A percentile compares a stretch with the other conserved stretches of the same genome.
These are phyloP conservation scores for Morella rubra DNA, from an alignment of 306 rosid species.

Conservation along the genomic window DNA sequence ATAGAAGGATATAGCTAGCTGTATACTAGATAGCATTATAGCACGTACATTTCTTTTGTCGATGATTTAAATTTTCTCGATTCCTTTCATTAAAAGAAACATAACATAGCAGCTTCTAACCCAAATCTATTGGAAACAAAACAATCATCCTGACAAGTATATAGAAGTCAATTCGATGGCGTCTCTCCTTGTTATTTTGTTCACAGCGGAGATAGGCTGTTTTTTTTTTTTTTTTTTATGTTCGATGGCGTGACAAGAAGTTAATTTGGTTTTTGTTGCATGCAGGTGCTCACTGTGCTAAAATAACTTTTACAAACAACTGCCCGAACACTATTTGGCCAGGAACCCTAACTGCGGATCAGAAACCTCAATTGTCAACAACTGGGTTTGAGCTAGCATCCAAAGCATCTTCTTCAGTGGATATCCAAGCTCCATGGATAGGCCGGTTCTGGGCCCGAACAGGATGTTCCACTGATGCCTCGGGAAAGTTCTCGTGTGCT, in stretches of 20 bases:
- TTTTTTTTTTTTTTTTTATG: background rate
- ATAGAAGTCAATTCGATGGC: too few species aligned
- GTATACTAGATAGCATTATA: too few species aligned
- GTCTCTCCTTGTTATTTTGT: too few species aligned
- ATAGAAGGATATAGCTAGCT: too few species aligned
- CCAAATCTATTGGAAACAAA: too few species aligned
- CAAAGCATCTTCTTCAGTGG: background rate
- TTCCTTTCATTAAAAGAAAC: too few species aligned
- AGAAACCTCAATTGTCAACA: constrained; percentile 27
- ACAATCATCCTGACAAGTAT: too few species aligned
- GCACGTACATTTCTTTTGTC: too few species aligned
- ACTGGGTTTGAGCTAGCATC: constrained; percentile 36
- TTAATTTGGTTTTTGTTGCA: background rate
- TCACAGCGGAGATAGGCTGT: background rate
- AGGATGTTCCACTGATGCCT: constrained; percentile 21
- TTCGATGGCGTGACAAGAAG: background rate
- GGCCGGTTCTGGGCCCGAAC: constrained; percentile 48
- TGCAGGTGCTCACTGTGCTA: constrained; percentile 21
- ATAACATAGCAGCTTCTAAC: too few species aligned
- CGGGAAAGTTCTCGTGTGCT: constrained; percentile 31
- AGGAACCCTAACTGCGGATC: constrained; percentile 29
- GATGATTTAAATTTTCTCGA: too few species aligned
- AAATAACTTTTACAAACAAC: constrained; percentile 33
- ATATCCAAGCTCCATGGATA: constrained; percentile 32
- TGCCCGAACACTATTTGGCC: constrained; percentile 42